These are phyloP conservation scores for Talaromyces sp. DNA, from an alignment of 2,329 filamentous ascomycete genomes.

Conservation along the genomic window DNA sequence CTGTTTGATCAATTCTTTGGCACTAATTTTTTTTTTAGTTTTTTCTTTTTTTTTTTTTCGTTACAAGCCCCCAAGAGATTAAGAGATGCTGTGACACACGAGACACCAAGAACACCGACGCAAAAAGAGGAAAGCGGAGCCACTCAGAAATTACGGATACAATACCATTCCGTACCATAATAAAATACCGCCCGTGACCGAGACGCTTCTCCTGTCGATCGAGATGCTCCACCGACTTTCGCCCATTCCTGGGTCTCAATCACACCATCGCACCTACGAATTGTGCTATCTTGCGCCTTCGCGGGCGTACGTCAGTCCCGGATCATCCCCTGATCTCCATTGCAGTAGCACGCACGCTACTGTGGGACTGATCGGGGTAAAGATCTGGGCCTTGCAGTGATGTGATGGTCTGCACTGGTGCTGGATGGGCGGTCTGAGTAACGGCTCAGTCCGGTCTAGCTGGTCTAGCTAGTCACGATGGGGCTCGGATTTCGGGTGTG, in stretches of 20 bases:
- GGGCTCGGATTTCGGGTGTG: not conserved
- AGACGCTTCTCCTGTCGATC: slow-evolving; percentile 5
- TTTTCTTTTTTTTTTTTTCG: not conserved
- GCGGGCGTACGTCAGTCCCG: slow-evolving; percentile 23
- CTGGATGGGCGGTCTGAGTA: too few relatives aligned
- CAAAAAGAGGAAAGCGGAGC: too few relatives aligned
- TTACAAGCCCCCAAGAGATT: too few relatives aligned
- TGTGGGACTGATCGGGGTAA: slow-evolving; percentile 8
- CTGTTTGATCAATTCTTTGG: not conserved
- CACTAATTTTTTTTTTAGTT: not conserved
- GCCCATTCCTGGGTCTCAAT: slow-evolving; percentile 12
- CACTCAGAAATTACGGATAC: too few relatives aligned
- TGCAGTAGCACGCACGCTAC: slow-evolving; percentile 22
- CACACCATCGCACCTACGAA: slow-evolving; percentile 30
- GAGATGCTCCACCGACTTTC: slow-evolving; percentile 1
- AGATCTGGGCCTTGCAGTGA: not conserved
- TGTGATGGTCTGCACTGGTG: not conserved
- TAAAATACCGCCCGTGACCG: too few relatives aligned
- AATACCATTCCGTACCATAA: too few relatives aligned
- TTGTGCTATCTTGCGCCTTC: slow-evolving; percentile 25
- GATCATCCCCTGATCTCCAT: slow-evolving; percentile 28
- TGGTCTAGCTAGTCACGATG: not conserved
- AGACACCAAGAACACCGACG: too few relatives aligned
- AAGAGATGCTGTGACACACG: too few relatives aligned
- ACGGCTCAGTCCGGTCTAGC: not conserved